Evolutionary conservation across 2,329 filamentous ascomycete species (phyloP), one percentile per base, ranked within the genome.

Genomic region (Curvularia hawaiiensis): DNA sequence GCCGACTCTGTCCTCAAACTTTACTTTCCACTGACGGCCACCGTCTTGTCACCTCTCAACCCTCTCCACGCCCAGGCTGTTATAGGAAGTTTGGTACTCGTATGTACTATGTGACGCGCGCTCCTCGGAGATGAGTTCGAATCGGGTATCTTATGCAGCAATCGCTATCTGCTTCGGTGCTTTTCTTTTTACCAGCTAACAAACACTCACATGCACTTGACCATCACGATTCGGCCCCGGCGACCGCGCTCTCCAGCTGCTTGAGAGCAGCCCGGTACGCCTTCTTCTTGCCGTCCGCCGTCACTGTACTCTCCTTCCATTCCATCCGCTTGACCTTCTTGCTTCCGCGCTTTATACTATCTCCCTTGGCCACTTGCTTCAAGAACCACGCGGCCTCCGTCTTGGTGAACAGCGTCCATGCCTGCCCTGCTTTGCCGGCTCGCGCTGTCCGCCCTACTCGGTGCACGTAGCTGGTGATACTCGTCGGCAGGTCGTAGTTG

Each of bases 371-470:
- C 60, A 98, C 88, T 66, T 90, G 90, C 58, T 90, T 89, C 85
- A 91, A 92, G 78, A 98, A 99, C 93, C 95, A 97, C 44, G 90
- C 85, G 22, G 88, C 92, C 77, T 99, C 93, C 3, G 85, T 84
- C 66, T 92, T 89, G 4, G 88, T 89, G 48, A 96, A 88, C 12
- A 99, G 79, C 0, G 92, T 97, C 91, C 92, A 97, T 0, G 94
- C 92, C 47, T 87, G 83, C 1, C 94, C 94, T 1, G 79, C 65
- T 53, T 87, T 86, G 1, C 90, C 92, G 0, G 91, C 95, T 73
- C 93, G 84, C 0, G 94, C 94, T 0, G 94, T 97, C 55, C 95
- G 87, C 38, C 95, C 94, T 1, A 97, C 92, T 40, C 95, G 89
- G 75, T 98, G 95, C 4, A 98, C 88, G 68, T 98, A 98, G 24